Evolutionary conservation across 352 stramenopile species (phyloP).

Genomic region (Pythium pectinolyticum): DNA sequence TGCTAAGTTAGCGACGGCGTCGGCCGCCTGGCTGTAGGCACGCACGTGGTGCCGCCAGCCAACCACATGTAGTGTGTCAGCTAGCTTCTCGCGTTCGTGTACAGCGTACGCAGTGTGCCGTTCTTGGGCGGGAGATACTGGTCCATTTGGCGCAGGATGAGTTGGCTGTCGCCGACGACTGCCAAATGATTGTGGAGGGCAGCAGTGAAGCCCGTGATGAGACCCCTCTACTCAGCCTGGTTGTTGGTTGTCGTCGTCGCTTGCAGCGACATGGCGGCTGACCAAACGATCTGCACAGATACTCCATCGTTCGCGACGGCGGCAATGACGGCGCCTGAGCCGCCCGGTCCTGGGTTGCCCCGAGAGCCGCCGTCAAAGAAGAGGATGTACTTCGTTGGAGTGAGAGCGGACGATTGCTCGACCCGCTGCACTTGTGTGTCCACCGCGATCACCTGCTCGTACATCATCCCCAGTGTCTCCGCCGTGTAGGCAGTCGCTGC

Average conservation of each 20-base stretch:
- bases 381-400: neutral
- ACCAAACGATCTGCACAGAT: neutral
- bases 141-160: constrained; percentile 12
- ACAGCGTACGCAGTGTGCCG: neutral
- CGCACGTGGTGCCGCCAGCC: constrained; percentile 10
- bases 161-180: constrained; percentile 12
- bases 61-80: neutral
- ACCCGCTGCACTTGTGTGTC: neutral
- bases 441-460: neutral
- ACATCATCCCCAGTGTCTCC: neutral
- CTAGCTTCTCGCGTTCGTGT: neutral
- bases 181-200: neutral
- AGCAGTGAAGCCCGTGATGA: neutral
- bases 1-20: neutral
- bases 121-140: neutral
- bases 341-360: constrained; percentile 4
- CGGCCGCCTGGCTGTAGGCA: constrained; percentile 6
- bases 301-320: neutral
- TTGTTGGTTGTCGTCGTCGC: constrained; percentile 11
- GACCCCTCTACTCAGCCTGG: constrained; percentile 4
- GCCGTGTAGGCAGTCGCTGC: neutral
- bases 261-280: neutral
- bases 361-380: constrained; percentile 6
- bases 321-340: neutral
- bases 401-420: neutral